phyloP scores from a whole-genome alignment of 106 monocot genomes.

The Alisma plantagoaquatica region DNA sequence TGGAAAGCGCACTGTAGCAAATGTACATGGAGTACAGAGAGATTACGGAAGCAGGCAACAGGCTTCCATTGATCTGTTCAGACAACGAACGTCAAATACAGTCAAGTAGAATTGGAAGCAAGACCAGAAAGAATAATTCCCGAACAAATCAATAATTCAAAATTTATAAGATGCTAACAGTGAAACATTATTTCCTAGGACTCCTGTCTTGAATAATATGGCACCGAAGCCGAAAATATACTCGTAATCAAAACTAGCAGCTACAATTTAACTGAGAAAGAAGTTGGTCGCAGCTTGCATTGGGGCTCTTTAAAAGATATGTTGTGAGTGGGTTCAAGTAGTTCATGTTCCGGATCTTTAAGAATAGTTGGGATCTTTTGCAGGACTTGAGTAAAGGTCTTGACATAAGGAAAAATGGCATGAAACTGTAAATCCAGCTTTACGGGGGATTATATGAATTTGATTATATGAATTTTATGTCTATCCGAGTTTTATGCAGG shows the following conservation, averaged over 20 bases:
- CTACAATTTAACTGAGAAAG: no score
- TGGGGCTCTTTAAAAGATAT: no score
- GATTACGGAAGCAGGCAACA: slow-evolving; percentile 89
- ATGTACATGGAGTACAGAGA: slow-evolving; percentile 88
- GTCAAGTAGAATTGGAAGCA: background rate
- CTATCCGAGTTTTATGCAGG: background rate
- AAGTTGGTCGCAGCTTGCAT: no score
- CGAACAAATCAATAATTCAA: background rate
- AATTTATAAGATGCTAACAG: background rate
- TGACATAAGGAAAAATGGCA: background rate
- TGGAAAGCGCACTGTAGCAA: slow-evolving; percentile 91
- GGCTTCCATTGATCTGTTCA: slow-evolving; percentile 85
- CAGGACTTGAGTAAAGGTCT: background rate
- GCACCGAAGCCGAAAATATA: background rate
- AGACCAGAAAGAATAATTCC: background rate
- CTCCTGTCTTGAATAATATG: background rate
- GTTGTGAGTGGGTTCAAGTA: no score
- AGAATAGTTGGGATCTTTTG: no score
- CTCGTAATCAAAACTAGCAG: no score
- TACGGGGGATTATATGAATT: no score
- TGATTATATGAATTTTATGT: background rate
- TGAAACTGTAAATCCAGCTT: background rate
- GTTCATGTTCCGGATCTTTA: no score
- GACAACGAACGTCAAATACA: slow-evolving; percentile 1
- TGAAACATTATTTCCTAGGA: background rate